Evolutionary conservation across 441 rosid species (phyloP).

Genomic region (Biscutella laevigata): DNA sequence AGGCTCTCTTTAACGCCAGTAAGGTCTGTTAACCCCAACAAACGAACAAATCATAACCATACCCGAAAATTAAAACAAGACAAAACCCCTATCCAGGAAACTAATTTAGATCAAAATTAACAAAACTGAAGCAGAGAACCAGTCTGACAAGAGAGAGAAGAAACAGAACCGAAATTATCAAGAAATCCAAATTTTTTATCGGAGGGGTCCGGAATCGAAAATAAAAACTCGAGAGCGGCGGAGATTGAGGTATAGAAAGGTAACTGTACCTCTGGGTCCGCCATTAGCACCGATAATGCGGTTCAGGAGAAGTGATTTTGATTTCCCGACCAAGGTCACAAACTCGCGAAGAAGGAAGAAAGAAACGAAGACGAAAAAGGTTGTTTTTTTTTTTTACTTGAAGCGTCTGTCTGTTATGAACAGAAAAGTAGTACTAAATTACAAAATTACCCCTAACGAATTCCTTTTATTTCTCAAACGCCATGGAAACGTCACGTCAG

Average conservation of each 20-base stretch:
- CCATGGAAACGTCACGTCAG: conserved; percentile 26
- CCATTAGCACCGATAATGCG: conserved; percentile 35
- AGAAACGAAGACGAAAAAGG: conserved; percentile 2
- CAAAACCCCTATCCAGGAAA: not conserved
- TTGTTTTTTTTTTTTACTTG: conserved; percentile 23
- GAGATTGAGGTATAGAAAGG: conserved; percentile 15
- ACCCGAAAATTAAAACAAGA: not conserved
- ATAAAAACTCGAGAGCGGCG: conserved; percentile 1
- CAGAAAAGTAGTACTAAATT: conserved; percentile 26
- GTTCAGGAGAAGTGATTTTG: conserved; percentile 25
- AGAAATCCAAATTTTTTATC: not conserved
- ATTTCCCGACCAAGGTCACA: conserved; percentile 34
- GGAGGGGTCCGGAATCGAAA: not conserved
- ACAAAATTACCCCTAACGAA: conserved; percentile 24
- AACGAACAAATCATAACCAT: conserved; percentile 14
- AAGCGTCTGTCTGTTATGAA: conserved; percentile 77
- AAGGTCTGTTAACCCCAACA: conserved; percentile 39
- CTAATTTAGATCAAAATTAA: not conserved
- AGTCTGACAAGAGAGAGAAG: not conserved
- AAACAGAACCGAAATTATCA: not conserved
- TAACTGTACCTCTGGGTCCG: conserved; percentile 61
- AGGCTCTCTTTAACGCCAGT: conserved; percentile 86
- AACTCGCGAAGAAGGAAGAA: conserved; percentile 23
- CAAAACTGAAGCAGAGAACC: not conserved
- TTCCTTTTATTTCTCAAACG: conserved; percentile 21